Conservation (phyloP, 805 yeast genomes). For the Starmerella bombicola region DNA sequence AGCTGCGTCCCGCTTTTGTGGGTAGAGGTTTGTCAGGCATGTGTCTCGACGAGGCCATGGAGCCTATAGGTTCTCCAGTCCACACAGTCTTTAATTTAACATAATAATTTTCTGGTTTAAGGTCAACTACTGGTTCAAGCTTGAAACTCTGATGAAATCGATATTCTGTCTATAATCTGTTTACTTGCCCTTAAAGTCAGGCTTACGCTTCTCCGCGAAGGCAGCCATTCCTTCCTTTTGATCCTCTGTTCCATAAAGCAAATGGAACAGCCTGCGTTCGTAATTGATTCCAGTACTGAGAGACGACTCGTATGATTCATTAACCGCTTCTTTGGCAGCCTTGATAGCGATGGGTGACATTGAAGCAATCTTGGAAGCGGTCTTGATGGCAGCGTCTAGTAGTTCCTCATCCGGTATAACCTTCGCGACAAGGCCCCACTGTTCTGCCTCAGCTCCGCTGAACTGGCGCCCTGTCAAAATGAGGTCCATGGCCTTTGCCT, state of each 20-base stretch:
- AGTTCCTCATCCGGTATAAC: slow-evolving; percentile 32
- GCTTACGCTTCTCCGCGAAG: slow-evolving; percentile 36
- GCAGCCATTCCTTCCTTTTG: slow-evolving; percentile 43
- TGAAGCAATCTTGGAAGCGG: slow-evolving; percentile 34
- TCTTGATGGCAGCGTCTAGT: slow-evolving; percentile 34
- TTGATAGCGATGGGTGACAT: slow-evolving; percentile 35
- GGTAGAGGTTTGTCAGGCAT: too few species aligned
- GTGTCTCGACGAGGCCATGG: too few species aligned
- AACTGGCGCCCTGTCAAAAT: slow-evolving; percentile 38
- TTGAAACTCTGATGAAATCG: too few species aligned
- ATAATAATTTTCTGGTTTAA: too few species aligned
- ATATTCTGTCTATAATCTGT: too few species aligned
- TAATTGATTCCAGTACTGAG: slow-evolving; percentile 33
- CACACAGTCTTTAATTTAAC: too few species aligned
- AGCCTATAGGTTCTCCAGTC: too few species aligned
- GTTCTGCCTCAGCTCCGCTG: slow-evolving; percentile 35
- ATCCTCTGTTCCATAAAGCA: slow-evolving; percentile 36
- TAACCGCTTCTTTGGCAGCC: slow-evolving; percentile 38
- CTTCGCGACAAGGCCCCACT: slow-evolving; percentile 39
- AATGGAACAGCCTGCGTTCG: slow-evolving; percentile 38
- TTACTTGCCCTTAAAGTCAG: slow-evolving; percentile 29
- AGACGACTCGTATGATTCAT: slow-evolving; percentile 30
- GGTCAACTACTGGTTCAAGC: too few species aligned
- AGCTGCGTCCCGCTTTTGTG: too few species aligned
- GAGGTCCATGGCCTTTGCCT: slow-evolving; percentile 39